Evolutionary conservation across 371 early-diverging fungal species (phyloP).

Genomic region (Cokeromyces recurvatus): DNA sequence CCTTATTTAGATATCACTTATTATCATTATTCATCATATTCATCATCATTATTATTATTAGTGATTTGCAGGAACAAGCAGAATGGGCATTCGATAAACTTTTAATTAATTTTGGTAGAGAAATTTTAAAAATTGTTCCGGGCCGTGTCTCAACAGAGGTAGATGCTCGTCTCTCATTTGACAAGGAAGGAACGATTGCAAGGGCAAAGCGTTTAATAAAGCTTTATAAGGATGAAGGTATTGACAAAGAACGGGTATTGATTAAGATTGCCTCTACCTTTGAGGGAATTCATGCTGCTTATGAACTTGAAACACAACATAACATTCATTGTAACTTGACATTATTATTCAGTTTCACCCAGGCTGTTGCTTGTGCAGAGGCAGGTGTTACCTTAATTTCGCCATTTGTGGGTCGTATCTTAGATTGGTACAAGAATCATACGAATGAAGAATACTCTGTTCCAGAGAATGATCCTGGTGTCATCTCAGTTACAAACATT

Average conservation of each 20-base stretch:
- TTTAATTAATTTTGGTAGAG: constrained; percentile 92
- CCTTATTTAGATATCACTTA: neutral
- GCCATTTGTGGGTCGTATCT: constrained; percentile 97
- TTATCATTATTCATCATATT: no score
- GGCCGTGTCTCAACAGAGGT: constrained; percentile 98
- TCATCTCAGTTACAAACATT: constrained; percentile 83
- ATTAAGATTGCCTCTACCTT: constrained; percentile 98
- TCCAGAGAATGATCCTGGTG: constrained; percentile 89
- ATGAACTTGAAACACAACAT: constrained; percentile 81
- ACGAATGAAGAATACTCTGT: constrained; percentile 74
- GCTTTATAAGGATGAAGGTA: constrained; percentile 84
- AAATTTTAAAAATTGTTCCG: constrained; percentile 95
- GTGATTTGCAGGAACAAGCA: constrained; percentile 3
- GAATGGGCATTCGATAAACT: constrained; percentile 90
- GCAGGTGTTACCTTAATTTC: constrained; percentile 95
- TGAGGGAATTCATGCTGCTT: constrained; percentile 97
- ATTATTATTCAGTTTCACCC: constrained; percentile 86
- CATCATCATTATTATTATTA: no score
- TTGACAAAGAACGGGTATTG: constrained; percentile 85
- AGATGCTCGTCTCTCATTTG: constrained; percentile 93
- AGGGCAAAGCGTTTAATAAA: constrained; percentile 88
- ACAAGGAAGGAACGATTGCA: constrained; percentile 84
- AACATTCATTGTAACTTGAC: constrained; percentile 98
- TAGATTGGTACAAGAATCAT: constrained; percentile 94
- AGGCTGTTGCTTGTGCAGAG: constrained; percentile 97